Evolutionary conservation across 345 rosid genomes (phyloP), one percentile per base, ranked within the genome.

Genomic region (Trapa bicornis): DNA sequence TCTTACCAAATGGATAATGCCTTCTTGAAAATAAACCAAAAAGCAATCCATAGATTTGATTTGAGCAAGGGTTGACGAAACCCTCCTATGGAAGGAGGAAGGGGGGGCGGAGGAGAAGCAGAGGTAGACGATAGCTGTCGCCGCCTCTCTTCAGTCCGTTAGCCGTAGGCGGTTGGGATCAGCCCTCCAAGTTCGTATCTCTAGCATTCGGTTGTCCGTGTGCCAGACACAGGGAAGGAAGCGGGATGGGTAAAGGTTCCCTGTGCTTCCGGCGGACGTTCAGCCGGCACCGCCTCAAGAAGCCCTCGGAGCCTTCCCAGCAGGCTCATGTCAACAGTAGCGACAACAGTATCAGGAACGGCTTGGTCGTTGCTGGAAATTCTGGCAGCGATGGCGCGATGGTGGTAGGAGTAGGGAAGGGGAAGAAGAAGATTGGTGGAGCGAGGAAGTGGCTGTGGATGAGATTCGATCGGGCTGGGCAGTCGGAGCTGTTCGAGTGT

Each of bases 371-470:
- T 65, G 22, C 47, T 39, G 41, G 32, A 52, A 72, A 58, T 38
- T 43, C 61, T 48, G 60, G 77, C 80, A 52, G 72, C 77, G 42
- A 52, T 67, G 15, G 73, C 3, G 81, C 70, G 15, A 78, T 71
- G 29, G 67, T 29, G 61, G 50, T 62, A 50, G 54, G 54, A 50
- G 54, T 82, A 71, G 70, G 80, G 43, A 90, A 86, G 81, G 80
- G 71, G 74, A 93, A 93, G 85, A 92, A 89, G 92, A 94, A 88
- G 86, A 80, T 82, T 11, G 89, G 83, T 5, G 98, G 98, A 45
- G 83, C 93, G 16, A 86, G 91, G 82, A 80, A 87, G 58, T 93
- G 98, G 98, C 82, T 86, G 41, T 93, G 98, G 98, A 88, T 87
- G 98, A 81, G 88, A 76, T 83, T 86, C 64, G 97, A 93, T 72